Conservation (phyloP, 169 alveolate species). For the Cryptosporidium ubiquitum region DNA sequence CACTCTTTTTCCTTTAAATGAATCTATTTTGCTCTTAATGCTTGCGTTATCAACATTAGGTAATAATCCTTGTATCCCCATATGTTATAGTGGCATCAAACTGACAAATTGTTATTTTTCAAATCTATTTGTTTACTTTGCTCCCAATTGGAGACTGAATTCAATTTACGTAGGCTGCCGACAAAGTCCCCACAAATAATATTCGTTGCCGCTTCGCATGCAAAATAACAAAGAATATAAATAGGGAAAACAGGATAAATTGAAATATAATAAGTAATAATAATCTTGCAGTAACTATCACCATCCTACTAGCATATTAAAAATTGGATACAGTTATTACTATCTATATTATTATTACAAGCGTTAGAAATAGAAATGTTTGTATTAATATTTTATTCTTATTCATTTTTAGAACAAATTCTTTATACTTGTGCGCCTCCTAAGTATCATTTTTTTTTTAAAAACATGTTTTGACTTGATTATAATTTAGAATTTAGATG, state of each 20-base stretch:
- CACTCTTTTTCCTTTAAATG: conserved; percentile 48
- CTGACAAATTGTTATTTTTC: background rate
- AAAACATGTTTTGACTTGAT: background rate
- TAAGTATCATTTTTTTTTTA: background rate
- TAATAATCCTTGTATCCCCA: conserved; percentile 69
- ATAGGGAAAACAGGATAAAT: background rate
- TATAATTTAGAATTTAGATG: conserved; percentile 5
- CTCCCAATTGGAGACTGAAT: background rate
- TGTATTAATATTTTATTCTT: background rate
- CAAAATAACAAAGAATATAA: background rate
- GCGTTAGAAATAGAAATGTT: background rate
- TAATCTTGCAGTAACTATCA: background rate
- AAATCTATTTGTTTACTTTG: background rate
- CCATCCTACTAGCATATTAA: no score
- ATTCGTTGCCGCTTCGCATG: conserved; percentile 37
- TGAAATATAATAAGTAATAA: no score
- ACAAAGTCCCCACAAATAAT: conserved; percentile 15
- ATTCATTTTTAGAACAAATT: background rate
- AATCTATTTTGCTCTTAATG: conserved; percentile 7
- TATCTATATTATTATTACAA: no score
- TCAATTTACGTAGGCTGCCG: background rate
- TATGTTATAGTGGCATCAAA: background rate
- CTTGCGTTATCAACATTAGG: conserved; percentile 46
- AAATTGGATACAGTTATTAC: no score
- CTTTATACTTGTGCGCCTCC: background rate